Conservation (phyloP, 2,329 filamentous ascomycete genomes). For the Lasiodiplodia gonubiensis region DNA sequence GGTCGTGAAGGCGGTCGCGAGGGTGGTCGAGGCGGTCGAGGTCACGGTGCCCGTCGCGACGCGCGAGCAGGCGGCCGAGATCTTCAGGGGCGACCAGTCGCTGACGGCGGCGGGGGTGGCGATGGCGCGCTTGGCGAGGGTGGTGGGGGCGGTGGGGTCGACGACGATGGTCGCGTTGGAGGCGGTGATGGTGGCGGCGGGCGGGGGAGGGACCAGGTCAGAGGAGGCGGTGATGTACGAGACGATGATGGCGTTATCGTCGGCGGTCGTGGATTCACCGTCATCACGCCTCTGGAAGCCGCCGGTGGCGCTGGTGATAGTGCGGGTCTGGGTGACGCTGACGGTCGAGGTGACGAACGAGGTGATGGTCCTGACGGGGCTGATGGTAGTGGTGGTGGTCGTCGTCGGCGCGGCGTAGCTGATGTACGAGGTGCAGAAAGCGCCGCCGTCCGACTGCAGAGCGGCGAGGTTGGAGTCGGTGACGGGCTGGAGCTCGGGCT, state of each 20-base stretch:
- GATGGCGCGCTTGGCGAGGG: not conserved
- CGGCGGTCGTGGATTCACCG: not conserved
- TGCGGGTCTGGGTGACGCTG: not conserved
- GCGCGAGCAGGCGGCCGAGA: constrained; percentile 6
- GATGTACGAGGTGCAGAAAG: constrained; percentile 1
- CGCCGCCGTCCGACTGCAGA: not conserved
- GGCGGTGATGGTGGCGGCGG: not conserved
- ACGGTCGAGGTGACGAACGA: not conserved
- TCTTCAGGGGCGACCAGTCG: not conserved
- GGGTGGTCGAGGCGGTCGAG: not conserved
- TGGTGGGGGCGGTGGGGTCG: not conserved
- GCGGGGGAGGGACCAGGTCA: not conserved
- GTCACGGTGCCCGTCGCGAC: constrained; percentile 1
- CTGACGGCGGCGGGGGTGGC: not conserved
- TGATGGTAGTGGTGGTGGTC: not conserved
- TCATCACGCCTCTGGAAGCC: not conserved
- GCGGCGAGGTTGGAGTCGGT: not conserved
- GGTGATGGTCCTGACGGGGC: not conserved
- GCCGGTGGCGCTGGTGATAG: not conserved
- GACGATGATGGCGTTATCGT: too few relatives aligned
- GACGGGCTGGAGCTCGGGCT: not conserved
- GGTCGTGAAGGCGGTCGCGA: not conserved
- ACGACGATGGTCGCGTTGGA: not conserved
- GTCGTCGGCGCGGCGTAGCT: not conserved
- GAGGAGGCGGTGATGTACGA: not conserved